These are phyloP conservation scores for Corylus americana DNA, from an alignment of 306 rosid species.

Conservation along the genomic window DNA sequence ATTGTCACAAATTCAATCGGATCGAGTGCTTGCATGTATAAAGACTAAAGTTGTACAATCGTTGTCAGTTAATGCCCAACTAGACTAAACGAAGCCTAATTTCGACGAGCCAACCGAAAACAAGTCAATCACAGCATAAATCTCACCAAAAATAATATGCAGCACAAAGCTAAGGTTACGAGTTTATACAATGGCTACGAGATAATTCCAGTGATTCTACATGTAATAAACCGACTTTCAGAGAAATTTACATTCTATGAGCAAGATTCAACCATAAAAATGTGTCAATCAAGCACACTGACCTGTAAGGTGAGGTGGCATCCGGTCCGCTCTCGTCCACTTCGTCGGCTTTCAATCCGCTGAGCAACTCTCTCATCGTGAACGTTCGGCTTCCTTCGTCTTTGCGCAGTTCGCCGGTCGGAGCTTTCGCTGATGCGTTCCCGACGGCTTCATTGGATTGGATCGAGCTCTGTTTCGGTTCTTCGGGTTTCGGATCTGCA, in stretches of 20 bases:
- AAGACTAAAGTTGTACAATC: background rate
- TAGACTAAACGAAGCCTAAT: background rate
- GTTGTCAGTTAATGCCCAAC: background rate
- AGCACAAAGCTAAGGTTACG: background rate
- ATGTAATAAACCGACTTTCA: background rate
- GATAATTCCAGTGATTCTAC: background rate
- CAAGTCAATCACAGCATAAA: background rate
- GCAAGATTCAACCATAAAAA: background rate
- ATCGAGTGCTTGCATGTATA: background rate
- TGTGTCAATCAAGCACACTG: background rate
- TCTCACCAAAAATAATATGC: no score
- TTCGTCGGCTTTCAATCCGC: slow-evolving; percentile 68
- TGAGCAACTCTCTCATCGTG: slow-evolving; percentile 90
- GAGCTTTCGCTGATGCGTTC: slow-evolving; percentile 15
- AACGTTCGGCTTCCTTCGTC: slow-evolving; percentile 93
- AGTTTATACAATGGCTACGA: background rate
- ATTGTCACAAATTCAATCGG: background rate
- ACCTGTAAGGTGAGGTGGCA: slow-evolving; percentile 69
- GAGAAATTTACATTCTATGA: background rate
- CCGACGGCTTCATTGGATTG: slow-evolving; percentile 25
- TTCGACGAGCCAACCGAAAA: background rate
- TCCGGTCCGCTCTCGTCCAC: slow-evolving; percentile 40
- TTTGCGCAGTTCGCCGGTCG: slow-evolving; percentile 54
- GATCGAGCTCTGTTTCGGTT: slow-evolving; percentile 32
- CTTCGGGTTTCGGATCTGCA: slow-evolving; percentile 39